Conservation (phyloP, 306 rosid species). For the Crataegus laevigata region DNA sequence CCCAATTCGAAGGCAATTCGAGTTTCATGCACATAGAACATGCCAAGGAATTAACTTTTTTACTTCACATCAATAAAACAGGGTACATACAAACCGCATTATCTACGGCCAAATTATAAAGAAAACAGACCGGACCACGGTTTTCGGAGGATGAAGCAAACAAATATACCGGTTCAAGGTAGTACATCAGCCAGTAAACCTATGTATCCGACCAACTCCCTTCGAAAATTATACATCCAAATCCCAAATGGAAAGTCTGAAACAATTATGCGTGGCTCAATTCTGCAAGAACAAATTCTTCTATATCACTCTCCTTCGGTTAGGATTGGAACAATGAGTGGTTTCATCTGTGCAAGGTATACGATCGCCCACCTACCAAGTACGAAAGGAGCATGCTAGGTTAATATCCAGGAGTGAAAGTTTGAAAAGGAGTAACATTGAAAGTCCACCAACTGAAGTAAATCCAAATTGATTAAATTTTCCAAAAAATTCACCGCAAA, state of each 20-base stretch:
- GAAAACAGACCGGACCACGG: not conserved
- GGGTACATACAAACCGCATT: not conserved
- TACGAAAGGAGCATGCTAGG: not conserved
- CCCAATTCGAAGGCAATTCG: not conserved
- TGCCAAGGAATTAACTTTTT: not conserved
- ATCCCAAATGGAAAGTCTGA: slow-evolving; percentile 13
- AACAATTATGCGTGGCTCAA: slow-evolving; percentile 1
- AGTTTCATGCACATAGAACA: not conserved
- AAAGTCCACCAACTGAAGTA: not conserved
- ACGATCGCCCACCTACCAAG: slow-evolving; percentile 93
- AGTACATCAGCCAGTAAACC: not conserved
- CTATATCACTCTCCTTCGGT: slow-evolving; percentile 55
- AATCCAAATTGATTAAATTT: not conserved
- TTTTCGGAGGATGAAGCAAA: not conserved
- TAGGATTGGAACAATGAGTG: slow-evolving; percentile 89
- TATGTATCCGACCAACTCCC: not conserved
- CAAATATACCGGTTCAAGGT: not conserved
- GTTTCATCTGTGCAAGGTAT: slow-evolving; percentile 95
- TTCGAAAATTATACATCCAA: slow-evolving; percentile 15
- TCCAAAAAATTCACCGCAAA: not conserved
- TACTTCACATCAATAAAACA: not conserved
- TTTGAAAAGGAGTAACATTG: not conserved
- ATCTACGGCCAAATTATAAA: not conserved
- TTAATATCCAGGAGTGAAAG: not conserved
- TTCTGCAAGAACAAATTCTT: not conserved